Base-by-base conservation (phyloP, 768 basidiomycete genomes). In the Lactifluus echinatus region DNA sequence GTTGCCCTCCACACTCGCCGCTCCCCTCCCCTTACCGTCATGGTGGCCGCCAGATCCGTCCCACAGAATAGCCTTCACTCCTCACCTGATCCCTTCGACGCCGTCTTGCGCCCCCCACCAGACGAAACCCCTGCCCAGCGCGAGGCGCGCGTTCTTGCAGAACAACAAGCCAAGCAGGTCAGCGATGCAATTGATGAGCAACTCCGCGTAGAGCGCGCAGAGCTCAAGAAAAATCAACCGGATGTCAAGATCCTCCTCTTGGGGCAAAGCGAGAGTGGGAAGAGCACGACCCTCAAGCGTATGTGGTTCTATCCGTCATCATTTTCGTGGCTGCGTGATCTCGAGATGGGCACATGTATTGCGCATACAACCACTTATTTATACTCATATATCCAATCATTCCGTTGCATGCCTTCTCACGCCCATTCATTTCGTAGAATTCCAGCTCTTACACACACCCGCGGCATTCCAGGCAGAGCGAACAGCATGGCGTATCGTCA, bases 241-340 rank as follows among this genome's bases (percentile, higher is more conserved):
- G 81, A 83, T 66, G 80, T 91, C 70, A 85, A 84, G 67, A 80
- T 92, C 51, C 74, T 92, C 53, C 76, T 92, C 59, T 81, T 92
- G 40, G 89, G 89, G 50, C 89, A 92, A 77, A 90, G 89, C 60
- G 89, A 91, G 76, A 89, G 87, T 65, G 89, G 89, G 39, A 92
- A 91, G 76, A 89, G 86, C 67, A 92, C 89, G 8, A 89, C 88
- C 8, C 76, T 91, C 65, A 90, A 90, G 74, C 89, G 89, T 90
- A 76, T 81, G 88, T 83, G 2, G n/a, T n/a, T 23, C 34, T 21
- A 37, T 54, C 34, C 26, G 29, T 54, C 26, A 36, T 12, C 7
- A 23, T 42, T 11, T 23, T n/a, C n/a, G 4, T 42, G 19, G 21
- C 21, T 23, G 8, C 23, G 40, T 42, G 11, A 42, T 15, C 39